A percentile compares a stretch with the other conserved stretches of the same genome.
These are phyloP conservation scores for Volvox carteri DNA, from an alignment of 163 green algal genomes.

Conservation along the genomic window DNA sequence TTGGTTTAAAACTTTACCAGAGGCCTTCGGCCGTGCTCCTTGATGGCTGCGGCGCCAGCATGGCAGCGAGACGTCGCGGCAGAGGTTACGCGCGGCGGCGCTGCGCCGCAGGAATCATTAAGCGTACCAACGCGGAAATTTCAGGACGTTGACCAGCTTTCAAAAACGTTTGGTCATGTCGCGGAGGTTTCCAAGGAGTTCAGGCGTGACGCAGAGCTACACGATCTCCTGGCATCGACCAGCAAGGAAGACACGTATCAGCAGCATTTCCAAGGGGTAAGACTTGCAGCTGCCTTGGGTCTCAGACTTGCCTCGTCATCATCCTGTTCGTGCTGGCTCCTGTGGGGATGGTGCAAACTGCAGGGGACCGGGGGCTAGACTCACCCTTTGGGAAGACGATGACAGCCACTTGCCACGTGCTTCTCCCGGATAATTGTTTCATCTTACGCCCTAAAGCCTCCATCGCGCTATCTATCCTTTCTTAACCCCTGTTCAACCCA, in stretches of 20 bases:
- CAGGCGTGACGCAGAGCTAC: constrained; percentile 70
- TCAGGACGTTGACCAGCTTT: constrained; percentile 56
- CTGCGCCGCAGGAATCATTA: constrained; percentile 9
- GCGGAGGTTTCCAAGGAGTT: constrained; percentile 69
- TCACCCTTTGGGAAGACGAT: too few species aligned
- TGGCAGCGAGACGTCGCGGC: constrained; percentile 48
- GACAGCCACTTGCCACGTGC: too few species aligned
- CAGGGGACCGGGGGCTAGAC: too few species aligned
- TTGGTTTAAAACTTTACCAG: too few species aligned
- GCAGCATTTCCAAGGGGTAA: constrained; percentile 77
- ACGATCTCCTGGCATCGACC: constrained; percentile 78
- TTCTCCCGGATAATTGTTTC: too few species aligned
- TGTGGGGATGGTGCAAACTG: too few species aligned
- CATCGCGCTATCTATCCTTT: too few species aligned
- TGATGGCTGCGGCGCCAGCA: constrained; percentile 31
- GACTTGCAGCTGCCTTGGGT: too few species aligned
- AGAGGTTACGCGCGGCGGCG: constrained; percentile 23
- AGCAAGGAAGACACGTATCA: constrained; percentile 84
- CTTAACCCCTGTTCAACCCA: too few species aligned
- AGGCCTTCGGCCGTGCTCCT: neutral
- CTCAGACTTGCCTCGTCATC: too few species aligned
- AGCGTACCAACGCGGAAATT: constrained; percentile 4
- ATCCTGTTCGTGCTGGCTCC: too few species aligned
- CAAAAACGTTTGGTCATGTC: constrained; percentile 77
- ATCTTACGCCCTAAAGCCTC: too few species aligned